Percentiles rank a stretch among this genome's conserved stretches.
Evolutionary conservation across 108 stramenopile genomes (phyloP).

Genomic region (Stephanodiscus triporus): DNA sequence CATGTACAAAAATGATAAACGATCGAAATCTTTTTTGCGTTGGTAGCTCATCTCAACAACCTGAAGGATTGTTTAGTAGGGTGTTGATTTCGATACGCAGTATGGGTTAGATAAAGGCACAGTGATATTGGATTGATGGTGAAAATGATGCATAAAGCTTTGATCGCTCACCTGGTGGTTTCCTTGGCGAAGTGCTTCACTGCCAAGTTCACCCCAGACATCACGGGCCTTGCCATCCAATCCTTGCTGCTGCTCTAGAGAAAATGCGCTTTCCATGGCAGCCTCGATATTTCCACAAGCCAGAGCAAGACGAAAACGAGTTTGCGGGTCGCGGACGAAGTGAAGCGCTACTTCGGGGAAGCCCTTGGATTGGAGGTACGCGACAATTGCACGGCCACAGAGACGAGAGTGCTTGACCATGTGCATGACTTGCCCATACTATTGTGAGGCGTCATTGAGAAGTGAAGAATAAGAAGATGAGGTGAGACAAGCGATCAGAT

Average conservation of each 20-base stretch:
- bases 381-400: slow-evolving; percentile 96
- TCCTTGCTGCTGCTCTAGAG: slow-evolving; percentile 70
- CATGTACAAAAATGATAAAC: slow-evolving; percentile 96
- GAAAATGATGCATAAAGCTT: background rate
- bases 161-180: slow-evolving; percentile 75
- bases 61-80: background rate
- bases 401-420: slow-evolving; percentile 94
- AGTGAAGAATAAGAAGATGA: background rate
- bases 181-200: slow-evolving; percentile 95
- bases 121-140: background rate
- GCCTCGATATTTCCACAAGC: slow-evolving; percentile 99
- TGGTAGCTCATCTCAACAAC: slow-evolving; percentile 99
- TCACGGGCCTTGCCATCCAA: slow-evolving; percentile 75
- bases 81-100: background rate
- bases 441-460: slow-evolving; percentile 9
- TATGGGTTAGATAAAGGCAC: background rate
- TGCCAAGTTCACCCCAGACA: slow-evolving; percentile 94
- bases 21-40: slow-evolving; percentile 97
- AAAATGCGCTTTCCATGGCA: slow-evolving; percentile 95
- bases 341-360: slow-evolving; percentile 99
- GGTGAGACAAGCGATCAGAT: background rate
- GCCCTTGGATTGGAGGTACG: slow-evolving; percentile 96
- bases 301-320: slow-evolving; percentile 95
- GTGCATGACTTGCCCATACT: slow-evolving; percentile 97
- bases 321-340: slow-evolving; percentile 95